Conservation (phyloP, 2,329 filamentous ascomycete genomes). For the Exophiala alcalophila region DNA sequence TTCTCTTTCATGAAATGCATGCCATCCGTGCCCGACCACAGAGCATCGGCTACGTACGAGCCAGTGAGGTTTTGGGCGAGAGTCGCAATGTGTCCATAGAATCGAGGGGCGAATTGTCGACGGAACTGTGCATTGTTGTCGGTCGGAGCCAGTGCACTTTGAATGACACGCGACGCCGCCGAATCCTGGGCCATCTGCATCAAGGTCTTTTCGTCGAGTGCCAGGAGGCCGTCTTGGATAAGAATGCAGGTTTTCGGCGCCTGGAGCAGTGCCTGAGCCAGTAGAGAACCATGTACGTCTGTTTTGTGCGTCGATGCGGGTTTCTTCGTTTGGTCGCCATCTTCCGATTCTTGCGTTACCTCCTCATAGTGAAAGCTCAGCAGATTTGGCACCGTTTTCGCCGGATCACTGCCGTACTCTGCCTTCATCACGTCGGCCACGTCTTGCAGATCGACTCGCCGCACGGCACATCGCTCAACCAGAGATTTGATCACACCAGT, state of each 20-base stretch:
- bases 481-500: constrained; percentile 76
- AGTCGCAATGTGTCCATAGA: constrained; percentile 59
- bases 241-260: constrained; percentile 69
- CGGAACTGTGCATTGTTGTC: constrained; percentile 49
- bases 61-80: constrained; percentile 61
- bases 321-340: constrained; percentile 48
- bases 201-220: constrained; percentile 55
- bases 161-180: constrained; percentile 60
- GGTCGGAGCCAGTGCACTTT: constrained; percentile 55
- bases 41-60: constrained; percentile 65
- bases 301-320: constrained; percentile 21
- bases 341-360: constrained; percentile 43
- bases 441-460: constrained; percentile 56
- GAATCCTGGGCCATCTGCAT: constrained; percentile 64
- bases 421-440: constrained; percentile 58
- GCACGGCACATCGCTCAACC: constrained; percentile 75
- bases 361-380: constrained; percentile 51
- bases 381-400: constrained; percentile 57
- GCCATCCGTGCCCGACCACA: constrained; percentile 63
- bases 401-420: constrained; percentile 53
- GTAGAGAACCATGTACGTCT: constrained; percentile 71
- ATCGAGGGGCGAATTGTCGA: constrained; percentile 61
- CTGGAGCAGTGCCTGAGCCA: constrained; percentile 75
- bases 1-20: constrained; percentile 66
- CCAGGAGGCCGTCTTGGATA: constrained; percentile 68